Evolutionary conservation across 768 basidiomycete genomes (phyloP).

Genomic region (Russula virescens): DNA sequence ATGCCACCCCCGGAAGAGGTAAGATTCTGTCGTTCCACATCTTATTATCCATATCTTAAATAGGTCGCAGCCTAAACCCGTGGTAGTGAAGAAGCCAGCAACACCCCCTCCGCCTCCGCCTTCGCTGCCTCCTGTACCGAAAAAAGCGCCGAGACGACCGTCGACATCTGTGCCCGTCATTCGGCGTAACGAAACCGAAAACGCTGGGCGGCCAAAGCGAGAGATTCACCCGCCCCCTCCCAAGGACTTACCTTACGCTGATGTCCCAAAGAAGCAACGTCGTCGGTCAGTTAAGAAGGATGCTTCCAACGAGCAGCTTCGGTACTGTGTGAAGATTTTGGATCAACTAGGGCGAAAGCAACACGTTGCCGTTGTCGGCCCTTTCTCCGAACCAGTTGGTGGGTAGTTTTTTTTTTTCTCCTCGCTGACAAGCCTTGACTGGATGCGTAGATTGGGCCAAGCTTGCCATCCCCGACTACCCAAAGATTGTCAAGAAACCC

Average conservation of each 20-base stretch:
- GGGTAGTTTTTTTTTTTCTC: conserved; percentile 33
- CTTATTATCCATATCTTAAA: conserved; percentile 4
- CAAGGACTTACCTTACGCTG: conserved; percentile 82
- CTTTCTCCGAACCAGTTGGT: conserved; percentile 96
- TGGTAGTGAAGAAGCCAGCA: conserved; percentile 39
- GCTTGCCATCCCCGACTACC: conserved; percentile 78
- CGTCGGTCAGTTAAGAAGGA: conserved; percentile 56
- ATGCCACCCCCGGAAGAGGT: conserved; percentile 77
- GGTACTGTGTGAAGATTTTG: conserved; percentile 73
- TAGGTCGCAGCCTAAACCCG: conserved; percentile 38
- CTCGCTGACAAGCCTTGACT: conserved; percentile 1
- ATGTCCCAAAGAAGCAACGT: conserved; percentile 63
- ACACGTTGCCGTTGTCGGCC: conserved; percentile 62
- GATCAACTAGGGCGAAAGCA: conserved; percentile 75
- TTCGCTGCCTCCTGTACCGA: conserved; percentile 32
- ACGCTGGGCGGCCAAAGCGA: conserved; percentile 81
- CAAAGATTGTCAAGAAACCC: conserved; percentile 84
- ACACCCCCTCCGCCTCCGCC: conserved; percentile 37
- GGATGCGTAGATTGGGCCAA: conserved; percentile 58
- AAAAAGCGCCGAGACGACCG: conserved; percentile 52
- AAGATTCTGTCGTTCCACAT: conserved; percentile 28
- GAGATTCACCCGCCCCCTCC: conserved; percentile 96
- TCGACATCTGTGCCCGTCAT: conserved; percentile 82
- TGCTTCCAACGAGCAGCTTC: conserved; percentile 78
- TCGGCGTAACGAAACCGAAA: conserved; percentile 64